Evolutionary conservation across 1,284 basidiomycete species (phyloP), one percentile per base, ranked within the genome.

Genomic region (Ceratobasidium papillatum): DNA sequence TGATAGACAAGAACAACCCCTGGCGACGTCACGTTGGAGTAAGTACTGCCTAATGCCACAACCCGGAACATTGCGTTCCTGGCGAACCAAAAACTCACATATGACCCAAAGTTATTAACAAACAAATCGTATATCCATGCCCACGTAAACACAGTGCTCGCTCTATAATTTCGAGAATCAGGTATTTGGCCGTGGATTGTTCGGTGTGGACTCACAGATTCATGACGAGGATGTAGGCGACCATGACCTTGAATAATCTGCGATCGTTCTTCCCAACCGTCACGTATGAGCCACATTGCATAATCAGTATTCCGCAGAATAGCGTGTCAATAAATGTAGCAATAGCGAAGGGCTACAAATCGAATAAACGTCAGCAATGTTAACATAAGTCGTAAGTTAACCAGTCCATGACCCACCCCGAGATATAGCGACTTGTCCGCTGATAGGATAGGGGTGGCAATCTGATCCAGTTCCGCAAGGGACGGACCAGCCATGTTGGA

Each of bases 71-170:
- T 58, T 38, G 19, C 11, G 54, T 41, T 56, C 54, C 38, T 49
- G n/a, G 34, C 19, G 30, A 69, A 41, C 4, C 51, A 25, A 17
- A n/a, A 22, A 41, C 69, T 36, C 49, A 73, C 69, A 19, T 73
- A 73, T 36, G 69, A 52, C 2, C 69, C 69, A 62, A 73, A 73
- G 25, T 73, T 73, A 34, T 73, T 62, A 14, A 73, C 69, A 36
- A 73, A 73, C 17, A 73, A 49, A 54, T 73, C 69, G 27, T 73
- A 73, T 27, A 73, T 73, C 69, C 69, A 73, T 54, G 69, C 47
- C 69, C 69, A 73, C 2, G 69, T 73, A 54, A 62, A 63, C n/a
- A 73, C 45, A 11, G 69, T 73, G 36, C 30, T 52, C 1, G 69
- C 59, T 17, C 69, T 73, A 27, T 7, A 22, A 11, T 12, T 36